Evolutionary conservation across 2,329 filamentous ascomycete species (phyloP), one percentile per base, ranked within the genome.

Genomic region (Xylariaceae sp.): DNA sequence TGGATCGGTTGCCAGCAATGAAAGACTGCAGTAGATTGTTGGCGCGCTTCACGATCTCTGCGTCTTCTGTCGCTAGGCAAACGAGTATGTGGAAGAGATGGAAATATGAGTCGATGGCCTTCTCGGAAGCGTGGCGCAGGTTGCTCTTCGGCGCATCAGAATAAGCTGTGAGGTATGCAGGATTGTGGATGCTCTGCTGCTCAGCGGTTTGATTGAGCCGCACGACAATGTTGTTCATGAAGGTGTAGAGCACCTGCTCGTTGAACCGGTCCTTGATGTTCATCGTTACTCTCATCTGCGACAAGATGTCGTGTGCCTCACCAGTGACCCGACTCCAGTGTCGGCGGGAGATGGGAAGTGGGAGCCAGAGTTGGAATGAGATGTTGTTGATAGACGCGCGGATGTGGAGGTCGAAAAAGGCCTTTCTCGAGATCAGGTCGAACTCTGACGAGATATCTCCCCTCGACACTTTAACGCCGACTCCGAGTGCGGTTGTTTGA

Each of bases 31-130:
- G 63, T 12, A 69, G 66, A 1, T 49, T 47, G 60, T 79, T 77
- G n/a, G 75, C 75, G 2, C 64, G 52, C 0, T 51, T 45, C 13
- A 77, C 65, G 22, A 78, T 67, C 3, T 55, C 46, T 0, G 55
- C 50, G 17, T 73, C 48, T 16, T 72, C 69, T 1, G 68, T 71
- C 0, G 75, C 74, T 1, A 78, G 61, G 50, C 77, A 80, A 11
- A 80, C 63, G 0, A 80, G 68, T 0, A 81, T 63, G 59, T 79
- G 78, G 57, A 76, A 79, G 14, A 80, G 70, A 47, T 77, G 72
- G 54, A 79, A 79, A 61, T 80, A 79, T 0, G 75, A 74, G 55
- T 78, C 73, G 4, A 80, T 77, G 5, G 76, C 77, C 64, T 79
- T 79, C 54, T 80, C 77, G 0, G 75, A 79, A 0, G 75, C 74